phyloP scores from a whole-genome alignment of 495 filamentous ascomycete species.

The Tuber calosporum region DNA sequence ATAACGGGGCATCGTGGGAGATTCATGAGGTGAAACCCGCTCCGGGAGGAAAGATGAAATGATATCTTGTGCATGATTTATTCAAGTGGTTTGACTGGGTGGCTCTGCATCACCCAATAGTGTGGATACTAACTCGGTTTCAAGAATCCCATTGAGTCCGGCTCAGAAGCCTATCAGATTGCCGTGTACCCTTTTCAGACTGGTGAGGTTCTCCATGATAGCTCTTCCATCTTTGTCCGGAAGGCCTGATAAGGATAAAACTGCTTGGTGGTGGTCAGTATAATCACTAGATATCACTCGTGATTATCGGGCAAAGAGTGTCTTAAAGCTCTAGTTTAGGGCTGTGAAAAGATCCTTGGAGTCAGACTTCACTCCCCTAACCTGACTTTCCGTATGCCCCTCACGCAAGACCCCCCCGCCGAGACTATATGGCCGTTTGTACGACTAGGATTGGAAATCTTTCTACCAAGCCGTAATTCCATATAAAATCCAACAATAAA shows the following conservation, averaged over 20 bases:
- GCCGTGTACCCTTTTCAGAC: background rate
- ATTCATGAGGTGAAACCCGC: background rate
- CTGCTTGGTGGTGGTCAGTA: background rate
- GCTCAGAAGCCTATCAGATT: background rate
- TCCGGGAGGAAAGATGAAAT: background rate
- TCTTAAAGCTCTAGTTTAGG: background rate
- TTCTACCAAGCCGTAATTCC: background rate
- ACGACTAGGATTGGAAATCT: background rate
- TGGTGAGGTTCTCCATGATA: background rate
- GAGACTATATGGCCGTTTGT: background rate
- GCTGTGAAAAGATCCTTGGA: background rate
- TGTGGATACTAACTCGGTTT: background rate
- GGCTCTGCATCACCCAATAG: background rate
- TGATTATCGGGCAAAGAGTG: background rate
- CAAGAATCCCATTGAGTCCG: background rate
- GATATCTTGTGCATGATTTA: constrained; percentile 1
- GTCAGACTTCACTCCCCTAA: background rate
- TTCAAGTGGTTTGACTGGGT: background rate
- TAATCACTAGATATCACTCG: background rate
- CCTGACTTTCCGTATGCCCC: background rate
- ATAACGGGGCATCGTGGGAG: background rate
- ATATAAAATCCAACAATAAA: background rate
- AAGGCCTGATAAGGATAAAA: background rate
- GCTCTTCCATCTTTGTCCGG: background rate
- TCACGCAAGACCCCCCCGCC: background rate